Evolutionary conservation across 768 basidiomycete genomes (phyloP), one percentile per base, ranked within the genome.

Genomic region (Kwoniella botswanensis): DNA sequence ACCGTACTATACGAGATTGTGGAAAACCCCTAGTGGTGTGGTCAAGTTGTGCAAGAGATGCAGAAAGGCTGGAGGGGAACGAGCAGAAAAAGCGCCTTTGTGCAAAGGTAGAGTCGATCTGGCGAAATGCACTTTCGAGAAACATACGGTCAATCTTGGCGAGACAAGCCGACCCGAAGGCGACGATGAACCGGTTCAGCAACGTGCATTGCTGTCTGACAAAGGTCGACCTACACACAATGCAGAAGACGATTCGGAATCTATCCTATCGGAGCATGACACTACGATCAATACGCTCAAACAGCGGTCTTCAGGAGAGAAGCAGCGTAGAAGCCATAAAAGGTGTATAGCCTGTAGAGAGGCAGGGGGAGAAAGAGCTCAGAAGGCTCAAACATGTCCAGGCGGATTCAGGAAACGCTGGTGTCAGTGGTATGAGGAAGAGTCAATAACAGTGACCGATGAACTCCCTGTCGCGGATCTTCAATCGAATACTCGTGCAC

Each of bases 41-140:
- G 12, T 54, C 52, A 56, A 68, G 22, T 4, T 43, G 18, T 72
- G 71, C 52, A 68, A 68, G 18, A n/a, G 24, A 18, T 72, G 71
- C 53, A 29, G 46, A 4, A 63, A 29, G 6, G 57, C 63, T 10
- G 71, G 71, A 18, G 71, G 71, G 1, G 63, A 26, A 44, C 59
- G 67, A 22, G 67, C 60, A 5, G 57, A 62, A 4, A 71, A 67
- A 35, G 71, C 59, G 11, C 17, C 60, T 17, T 58, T 43, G 18
- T 62, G 60, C 41, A 62, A 58, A 52, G 60, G 65, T 10, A 18
- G 62, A 29, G 26, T 29, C 2, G 53, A 44, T 18, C 18, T 21
- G 43, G 21, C 46, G 22, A n/a, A 50, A 17, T 62, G 64, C 29
- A 41, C 58, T 1, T 60, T 65, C 55, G 55, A 68, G 21, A 7